Conservation (phyloP, 1,139 yeast genomes). For the Saccharomyces hybrid region DNA sequence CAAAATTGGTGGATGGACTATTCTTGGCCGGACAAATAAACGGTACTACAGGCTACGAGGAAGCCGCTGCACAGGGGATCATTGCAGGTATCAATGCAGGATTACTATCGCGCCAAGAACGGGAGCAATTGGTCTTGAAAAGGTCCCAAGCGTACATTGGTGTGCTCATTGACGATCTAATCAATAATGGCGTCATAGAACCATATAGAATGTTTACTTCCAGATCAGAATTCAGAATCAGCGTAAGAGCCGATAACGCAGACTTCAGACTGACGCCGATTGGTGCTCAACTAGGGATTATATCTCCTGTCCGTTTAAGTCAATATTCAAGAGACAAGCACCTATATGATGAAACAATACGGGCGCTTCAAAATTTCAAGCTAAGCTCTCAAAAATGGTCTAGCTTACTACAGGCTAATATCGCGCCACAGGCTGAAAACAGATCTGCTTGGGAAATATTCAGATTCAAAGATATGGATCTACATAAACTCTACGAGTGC, state of each 20-base stretch:
- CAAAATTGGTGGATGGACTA: conserved; percentile 69
- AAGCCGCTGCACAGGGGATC: conserved; percentile 95
- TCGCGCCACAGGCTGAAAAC: conserved; percentile 40
- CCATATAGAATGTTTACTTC: conserved; percentile 98
- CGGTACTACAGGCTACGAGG: conserved; percentile 98
- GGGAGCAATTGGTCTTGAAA: conserved; percentile 39
- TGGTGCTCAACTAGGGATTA: conserved; percentile 64
- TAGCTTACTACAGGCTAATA: conserved; percentile 30
- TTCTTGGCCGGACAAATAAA: conserved; percentile 95
- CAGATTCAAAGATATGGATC: conserved; percentile 36
- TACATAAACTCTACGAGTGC: conserved; percentile 28
- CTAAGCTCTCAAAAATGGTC: conserved; percentile 60
- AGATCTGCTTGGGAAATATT: conserved; percentile 52
- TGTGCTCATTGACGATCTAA: conserved; percentile 84
- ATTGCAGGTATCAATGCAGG: conserved; percentile 91
- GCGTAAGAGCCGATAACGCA: conserved; percentile 90
- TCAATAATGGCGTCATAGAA: conserved; percentile 93
- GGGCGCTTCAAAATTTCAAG: conserved; percentile 39
- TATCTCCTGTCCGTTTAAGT: conserved; percentile 51
- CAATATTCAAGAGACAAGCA: conserved; percentile 41
- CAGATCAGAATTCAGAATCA: conserved; percentile 84
- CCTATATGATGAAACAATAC: conserved; percentile 40
- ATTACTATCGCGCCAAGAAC: conserved; percentile 32
- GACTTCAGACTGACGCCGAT: conserved; percentile 68
- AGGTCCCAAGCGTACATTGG: conserved; percentile 89